Evolutionary conservation across 2,329 filamentous ascomycete species (phyloP), one percentile per base, ranked within the genome.

Genomic region (Pestalotiopsis sp.): DNA sequence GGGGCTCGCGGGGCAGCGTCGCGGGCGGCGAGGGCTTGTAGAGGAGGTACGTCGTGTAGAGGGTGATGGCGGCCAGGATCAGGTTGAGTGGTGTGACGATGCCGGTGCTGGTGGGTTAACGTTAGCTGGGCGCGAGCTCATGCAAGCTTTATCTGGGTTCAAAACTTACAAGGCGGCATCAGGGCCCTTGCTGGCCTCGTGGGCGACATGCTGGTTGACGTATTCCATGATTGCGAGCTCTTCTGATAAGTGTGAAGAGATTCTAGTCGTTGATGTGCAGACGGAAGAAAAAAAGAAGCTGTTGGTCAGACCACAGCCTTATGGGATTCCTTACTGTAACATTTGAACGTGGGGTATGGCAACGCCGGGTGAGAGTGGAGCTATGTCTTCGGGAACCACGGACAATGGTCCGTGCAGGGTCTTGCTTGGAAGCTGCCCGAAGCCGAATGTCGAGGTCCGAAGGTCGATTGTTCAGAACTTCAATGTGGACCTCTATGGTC

Each of bases 1-100:
- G 84, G 5, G 86, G 79, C 59, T 88, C 84, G 71, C 84, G 83
- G 59, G 88, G 84, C 36, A 90, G 80, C 7, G 78, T 71, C 4
- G 84, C 74, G 6, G 83, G 79, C n/a, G 84, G 75, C 13, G 83
- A 76, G 2, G 88, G 85, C 65, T 85, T 84, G 73, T 89, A 78
- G 72, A 88, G 80, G 39, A 82, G 77, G 82, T 91, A 91, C 75
- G 86, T 76, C 17, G 88, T 86, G 83, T 91, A 89, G 73, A 86
- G 74, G 72, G 90, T 81, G 72, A 88, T 78, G 74, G 81, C 81
- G 75, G 87, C 75, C 74, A 92, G 86, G 77, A 91, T 79, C 70
- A 87, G 71, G 83, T 92, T 92, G 76, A 92, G 84, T 4, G 90
- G 90, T 0, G 89, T 91, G 71, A 87, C 72, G 77, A 91, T 72